Base-by-base conservation (phyloP, 2,329 filamentous ascomycete species). In the Colletotrichum caudatum region DNA sequence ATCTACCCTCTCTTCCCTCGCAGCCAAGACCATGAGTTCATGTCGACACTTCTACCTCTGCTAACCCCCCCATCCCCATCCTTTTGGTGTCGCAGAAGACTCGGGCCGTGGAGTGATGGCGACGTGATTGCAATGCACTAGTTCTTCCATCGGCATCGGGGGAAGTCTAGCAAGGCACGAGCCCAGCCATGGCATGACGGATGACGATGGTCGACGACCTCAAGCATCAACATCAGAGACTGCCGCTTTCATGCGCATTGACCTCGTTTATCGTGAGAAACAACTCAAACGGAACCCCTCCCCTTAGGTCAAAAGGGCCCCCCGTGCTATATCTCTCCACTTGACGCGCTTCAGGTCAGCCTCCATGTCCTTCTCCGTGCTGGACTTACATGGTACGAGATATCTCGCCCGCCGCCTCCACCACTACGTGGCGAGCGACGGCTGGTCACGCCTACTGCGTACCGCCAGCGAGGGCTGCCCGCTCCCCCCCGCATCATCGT, bases 361-460 rank as follows among this genome's bases (percentile, higher is more conserved):
- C 46, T 58, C 18, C 61, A 23, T 57, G 26, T 29, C 23, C 12
- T 18, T n/a, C 26, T 48, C 35, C 18, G 4, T 4, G 26, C 26
- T 29, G 26, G 26, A n/a, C 20, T 29, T 23, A 2, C 4, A n/a
- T n/a, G n/a, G n/a, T n/a, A n/a, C n/a, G n/a, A n/a, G n/a, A n/a
- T n/a, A n/a, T 18, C 23, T 16, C 6, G 26, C 8, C 44, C 6
- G 26, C 8, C 44, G 11, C 11, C 14, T 9, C 12, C 37, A 0
- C 39, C 26, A 58, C 65, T 59, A 71, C 69, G 69, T 71, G 65
- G 59, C 69, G 53, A 26, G 46, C 50, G 44, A 39, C 35, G 16
- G 37, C 41, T 69, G 64, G 51, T 4, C 18, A 58, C 37, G 18
- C 35, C 12, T 46, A 56, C 63, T 14, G 65, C 59, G 54, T 46